phyloP scores from a whole-genome alignment of 1,139 yeast species.

The Suhomyces wounanorum region DNA sequence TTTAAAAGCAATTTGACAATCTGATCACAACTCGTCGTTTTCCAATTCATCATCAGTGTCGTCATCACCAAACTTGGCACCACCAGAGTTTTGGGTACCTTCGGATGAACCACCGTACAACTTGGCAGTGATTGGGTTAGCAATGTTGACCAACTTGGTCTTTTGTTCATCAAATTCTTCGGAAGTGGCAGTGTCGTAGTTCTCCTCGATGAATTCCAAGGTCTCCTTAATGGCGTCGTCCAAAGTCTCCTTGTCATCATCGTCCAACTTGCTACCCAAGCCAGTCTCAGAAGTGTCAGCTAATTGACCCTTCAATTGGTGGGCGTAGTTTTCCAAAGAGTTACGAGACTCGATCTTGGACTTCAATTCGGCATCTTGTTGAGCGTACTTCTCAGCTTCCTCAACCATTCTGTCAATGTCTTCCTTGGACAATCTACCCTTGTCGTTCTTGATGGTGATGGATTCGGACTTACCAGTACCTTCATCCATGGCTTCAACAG shows the following conservation, averaged over 20 bases:
- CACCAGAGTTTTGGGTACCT: constrained; percentile 41
- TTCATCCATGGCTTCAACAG: constrained; percentile 49
- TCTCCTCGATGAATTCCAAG: constrained; percentile 86
- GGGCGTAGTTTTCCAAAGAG: constrained; percentile 52
- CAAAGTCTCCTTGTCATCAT: constrained; percentile 89
- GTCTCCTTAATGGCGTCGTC: constrained; percentile 87
- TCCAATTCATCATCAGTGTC: constrained; percentile 69
- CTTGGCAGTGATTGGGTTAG: constrained; percentile 92
- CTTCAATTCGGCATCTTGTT: constrained; percentile 81
- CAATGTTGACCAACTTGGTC: constrained; percentile 79
- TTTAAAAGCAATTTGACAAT: not conserved
- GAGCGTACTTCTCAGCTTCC: constrained; percentile 89
- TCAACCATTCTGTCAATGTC: constrained; percentile 93
- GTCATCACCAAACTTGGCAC: constrained; percentile 52
- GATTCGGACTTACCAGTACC: constrained; percentile 77
- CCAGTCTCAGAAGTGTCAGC: constrained; percentile 62
- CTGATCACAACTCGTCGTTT: constrained; percentile 48
- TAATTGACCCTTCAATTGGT: constrained; percentile 54
- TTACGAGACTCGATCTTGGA: constrained; percentile 70
- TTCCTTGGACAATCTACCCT: constrained; percentile 93
- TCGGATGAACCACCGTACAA: constrained; percentile 62
- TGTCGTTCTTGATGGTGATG: constrained; percentile 93
- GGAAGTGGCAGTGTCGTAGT: constrained; percentile 80
- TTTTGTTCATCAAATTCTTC: constrained; percentile 95
- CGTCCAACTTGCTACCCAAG: constrained; percentile 76